phyloP scores from a whole-genome alignment of 768 basidiomycete genomes.

The Kwoniella shandongensis region DNA sequence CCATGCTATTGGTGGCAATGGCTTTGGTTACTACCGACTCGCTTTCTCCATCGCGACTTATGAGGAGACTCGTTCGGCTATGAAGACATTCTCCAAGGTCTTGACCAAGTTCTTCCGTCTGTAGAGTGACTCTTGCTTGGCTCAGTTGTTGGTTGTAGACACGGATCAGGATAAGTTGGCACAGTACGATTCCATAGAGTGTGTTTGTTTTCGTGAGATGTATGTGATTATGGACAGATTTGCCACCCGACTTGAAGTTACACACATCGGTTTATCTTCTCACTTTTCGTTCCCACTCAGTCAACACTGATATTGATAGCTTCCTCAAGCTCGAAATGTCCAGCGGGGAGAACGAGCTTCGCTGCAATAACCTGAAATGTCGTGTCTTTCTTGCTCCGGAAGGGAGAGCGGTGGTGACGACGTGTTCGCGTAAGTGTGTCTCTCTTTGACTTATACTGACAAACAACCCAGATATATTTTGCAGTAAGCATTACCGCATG shows the following conservation, averaged over 20 bases:
- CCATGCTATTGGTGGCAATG: constrained; percentile 44
- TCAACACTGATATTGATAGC: too few species aligned
- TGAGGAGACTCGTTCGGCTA: constrained; percentile 42
- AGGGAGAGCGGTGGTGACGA: constrained; percentile 41
- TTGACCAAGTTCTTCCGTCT: constrained; percentile 45
- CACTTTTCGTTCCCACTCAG: neutral
- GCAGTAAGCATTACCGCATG: constrained; percentile 21
- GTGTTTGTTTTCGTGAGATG: neutral
- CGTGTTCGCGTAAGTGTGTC: constrained; percentile 32
- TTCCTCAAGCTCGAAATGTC: too few species aligned
- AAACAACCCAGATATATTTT: constrained; percentile 31
- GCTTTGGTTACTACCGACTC: constrained; percentile 52
- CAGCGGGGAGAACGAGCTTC: constrained; percentile 20
- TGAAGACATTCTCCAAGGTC: constrained; percentile 44
- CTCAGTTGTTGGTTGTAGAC: neutral
- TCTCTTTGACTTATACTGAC: neutral
- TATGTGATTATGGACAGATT: too few species aligned
- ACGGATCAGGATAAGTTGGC: neutral
- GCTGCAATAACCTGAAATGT: constrained; percentile 26
- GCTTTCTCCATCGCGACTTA: constrained; percentile 53
- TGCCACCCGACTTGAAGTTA: too few species aligned
- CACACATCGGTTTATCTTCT: too few species aligned
- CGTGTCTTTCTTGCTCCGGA: constrained; percentile 23
- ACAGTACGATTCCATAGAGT: neutral
- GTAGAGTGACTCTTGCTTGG: constrained; percentile 7